Base-by-base conservation (phyloP, 352 stramenopile genomes). In the Phytophthora boehmeriae region DNA sequence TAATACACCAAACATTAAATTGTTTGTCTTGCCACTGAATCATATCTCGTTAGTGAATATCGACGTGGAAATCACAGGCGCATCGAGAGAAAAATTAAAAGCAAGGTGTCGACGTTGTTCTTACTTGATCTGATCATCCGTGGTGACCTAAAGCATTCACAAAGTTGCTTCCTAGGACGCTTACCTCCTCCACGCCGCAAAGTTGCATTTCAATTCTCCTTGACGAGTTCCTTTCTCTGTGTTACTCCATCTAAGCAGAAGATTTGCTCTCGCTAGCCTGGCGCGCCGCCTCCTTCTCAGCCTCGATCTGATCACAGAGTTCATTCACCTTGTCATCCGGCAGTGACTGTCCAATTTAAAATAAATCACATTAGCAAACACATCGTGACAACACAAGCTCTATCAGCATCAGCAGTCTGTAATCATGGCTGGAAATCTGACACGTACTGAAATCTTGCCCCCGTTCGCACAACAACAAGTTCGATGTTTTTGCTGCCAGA, bases 401-500 rank as follows among this genome's bases (percentile, higher is more conserved):
- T 8, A 54, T 30, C 38, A 56, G 3, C 20, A 27, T 11, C 9
- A n/a, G 60, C 25, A 38, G 32, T 8, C 6, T 45, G 6, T 20
- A 8, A 25, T 30, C 17, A 25, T n/a, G 38, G 5, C 9, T 10
- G 52, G 1, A n/a, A 17, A 20, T 10, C 23, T 9, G 20, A 50
- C 17, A 75, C 78, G 56, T 73, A 92, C 84, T 83, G 81, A 67
- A 34, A 92, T 73, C 51, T 89, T 78, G 55, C 84, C 83, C 80
- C 83, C 25, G 66, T 77, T 71, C 83, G 73, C 30, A 99, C 86
- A 34, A 99, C 88, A 46, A 95, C 97, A 55, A 99, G 93, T 83
- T 99, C 97, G 88, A 99, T 99, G 76, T 99, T 99, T 79, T 99
- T 99, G 54, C 95, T 97, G 60, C 97, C 97, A 45, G 95, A 97